A percentile compares a stretch with the other conserved stretches of the same genome.
These are phyloP conservation scores for Nematocida parisii DNA, from an alignment of 371 early-diverging fungal genomes.

Conservation along the genomic window DNA sequence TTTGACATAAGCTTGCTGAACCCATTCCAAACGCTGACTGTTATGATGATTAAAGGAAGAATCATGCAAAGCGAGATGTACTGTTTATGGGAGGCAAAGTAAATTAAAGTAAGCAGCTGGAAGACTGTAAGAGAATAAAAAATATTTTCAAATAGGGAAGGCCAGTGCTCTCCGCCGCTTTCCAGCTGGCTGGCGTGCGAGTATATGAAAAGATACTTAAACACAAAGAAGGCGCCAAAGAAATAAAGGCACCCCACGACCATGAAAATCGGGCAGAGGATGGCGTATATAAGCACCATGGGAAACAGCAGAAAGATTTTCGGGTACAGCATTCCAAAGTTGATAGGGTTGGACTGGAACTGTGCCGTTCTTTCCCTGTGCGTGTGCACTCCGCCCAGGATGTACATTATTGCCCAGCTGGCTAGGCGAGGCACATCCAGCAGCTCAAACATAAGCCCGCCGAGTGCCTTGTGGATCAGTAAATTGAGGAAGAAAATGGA, in stretches of 20 bases:
- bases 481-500: conserved; percentile 70
- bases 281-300: conserved; percentile 67
- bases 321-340: conserved; percentile 70
- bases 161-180: conserved; percentile 69
- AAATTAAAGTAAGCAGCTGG: conserved; percentile 61
- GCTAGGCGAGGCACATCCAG: conserved; percentile 65
- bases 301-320: conserved; percentile 68
- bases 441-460: conserved; percentile 63
- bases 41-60: conserved; percentile 63
- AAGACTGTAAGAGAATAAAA: conserved; percentile 66
- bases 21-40: conserved; percentile 43
- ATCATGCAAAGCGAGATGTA: conserved; percentile 30
- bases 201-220: conserved; percentile 70
- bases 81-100: conserved; percentile 54
- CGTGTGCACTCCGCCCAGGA: conserved; percentile 48
- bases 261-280: conserved; percentile 67
- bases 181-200: conserved; percentile 66
- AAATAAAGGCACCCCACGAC: conserved; percentile 66
- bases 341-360: conserved; percentile 60
- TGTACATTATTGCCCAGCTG: conserved; percentile 40
- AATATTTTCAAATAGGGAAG: conserved; percentile 52
- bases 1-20: conserved; percentile 63
- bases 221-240: conserved; percentile 63
- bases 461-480: conserved; percentile 65
- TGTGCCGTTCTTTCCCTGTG: conserved; percentile 53